Base-by-base conservation (phyloP, 371 early-diverging fungal species). In the Batkoa obscura region DNA sequence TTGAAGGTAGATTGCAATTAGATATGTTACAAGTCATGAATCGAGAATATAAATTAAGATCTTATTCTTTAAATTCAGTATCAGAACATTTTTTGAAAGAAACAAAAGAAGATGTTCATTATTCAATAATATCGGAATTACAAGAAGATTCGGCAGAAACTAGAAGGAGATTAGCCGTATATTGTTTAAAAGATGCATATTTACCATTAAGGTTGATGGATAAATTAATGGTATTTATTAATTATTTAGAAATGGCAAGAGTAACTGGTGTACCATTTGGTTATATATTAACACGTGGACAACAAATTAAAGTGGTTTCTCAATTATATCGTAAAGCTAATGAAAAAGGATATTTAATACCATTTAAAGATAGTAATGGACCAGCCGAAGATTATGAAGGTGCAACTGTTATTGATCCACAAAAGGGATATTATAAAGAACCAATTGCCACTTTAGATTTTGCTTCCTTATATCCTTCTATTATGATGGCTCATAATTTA, bases 61-160 rank as follows among this genome's bases (percentile, higher is more conserved):
- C 93, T 1, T 99, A 98, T 63, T 84, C 99, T 0, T 76, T 99
- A 31, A 99, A 99, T 68, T 78, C 96, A 17, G 99, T 99, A 6
- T 92, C 84, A 66, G 87, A 94, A 8, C 88, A 95, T 60, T 99
- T 99, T 61, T 68, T 99, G 48, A 88, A 86, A 72, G 99, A 99
- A 64, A 98, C 99, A 75, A 99, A 99, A 68, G 99, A 99, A 71
- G 99, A 99, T 66, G 98, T 99, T 0, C 99, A 95, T 60, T 91
- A 98, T 64, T 90, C 93, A 1, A 94, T 96, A 50, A 99, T 99
- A 69, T 84, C 90, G 0, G 95, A 92, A 50, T 72, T 99, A 17
- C 95, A 95, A 59, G 89, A 96, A 53, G 94, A 91, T 39, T 90
- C 85, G 63, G 76, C 80, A 39, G 98, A 99, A 60, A 97, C 99